Evolutionary conservation across 2,329 filamentous ascomycete genomes (phyloP).

Genomic region (Hymenoscyphus infarciens): DNA sequence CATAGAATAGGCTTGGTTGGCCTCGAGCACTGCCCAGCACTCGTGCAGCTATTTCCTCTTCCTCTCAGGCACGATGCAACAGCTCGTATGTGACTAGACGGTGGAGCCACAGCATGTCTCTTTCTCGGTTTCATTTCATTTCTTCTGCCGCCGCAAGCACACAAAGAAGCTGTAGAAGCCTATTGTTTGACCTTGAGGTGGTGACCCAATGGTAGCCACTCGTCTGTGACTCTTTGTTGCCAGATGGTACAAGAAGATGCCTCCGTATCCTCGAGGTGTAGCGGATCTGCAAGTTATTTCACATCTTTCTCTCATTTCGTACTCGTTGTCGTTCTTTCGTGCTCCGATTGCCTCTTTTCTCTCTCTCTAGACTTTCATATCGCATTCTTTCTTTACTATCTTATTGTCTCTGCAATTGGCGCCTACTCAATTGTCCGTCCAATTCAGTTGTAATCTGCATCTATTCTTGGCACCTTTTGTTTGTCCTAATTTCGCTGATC

Average conservation of each 20-base stretch:
- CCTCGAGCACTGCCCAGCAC: conserved; percentile 5
- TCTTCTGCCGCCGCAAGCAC: conserved; percentile 22
- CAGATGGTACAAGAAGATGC: conserved; percentile 26
- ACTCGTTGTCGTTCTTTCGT: conserved; percentile 9
- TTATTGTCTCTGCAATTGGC: not conserved
- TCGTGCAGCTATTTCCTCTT: conserved; percentile 1
- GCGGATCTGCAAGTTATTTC: conserved; percentile 2
- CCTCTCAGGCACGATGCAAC: not conserved
- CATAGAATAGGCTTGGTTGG: conserved; percentile 18
- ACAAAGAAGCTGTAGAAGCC: conserved; percentile 10
- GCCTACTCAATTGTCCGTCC: not conserved
- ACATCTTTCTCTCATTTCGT: conserved; percentile 13
- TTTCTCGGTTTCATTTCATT: conserved; percentile 29
- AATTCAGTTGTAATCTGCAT: conserved; percentile 9
- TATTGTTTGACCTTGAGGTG: conserved; percentile 10
- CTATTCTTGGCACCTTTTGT: conserved; percentile 4
- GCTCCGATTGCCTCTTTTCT: not conserved
- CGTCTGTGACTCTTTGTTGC: conserved; percentile 16
- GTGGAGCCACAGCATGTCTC: not conserved
- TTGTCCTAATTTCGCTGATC: conserved; percentile 3
- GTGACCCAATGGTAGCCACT: conserved; percentile 19
- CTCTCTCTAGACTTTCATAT: not conserved
- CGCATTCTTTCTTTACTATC: conserved; percentile 1
- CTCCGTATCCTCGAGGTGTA: conserved; percentile 7
- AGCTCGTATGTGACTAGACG: not conserved